These are phyloP conservation scores for Hypoxylon perforatum DNA, from an alignment of 495 filamentous ascomycete genomes.

Conservation along the genomic window DNA sequence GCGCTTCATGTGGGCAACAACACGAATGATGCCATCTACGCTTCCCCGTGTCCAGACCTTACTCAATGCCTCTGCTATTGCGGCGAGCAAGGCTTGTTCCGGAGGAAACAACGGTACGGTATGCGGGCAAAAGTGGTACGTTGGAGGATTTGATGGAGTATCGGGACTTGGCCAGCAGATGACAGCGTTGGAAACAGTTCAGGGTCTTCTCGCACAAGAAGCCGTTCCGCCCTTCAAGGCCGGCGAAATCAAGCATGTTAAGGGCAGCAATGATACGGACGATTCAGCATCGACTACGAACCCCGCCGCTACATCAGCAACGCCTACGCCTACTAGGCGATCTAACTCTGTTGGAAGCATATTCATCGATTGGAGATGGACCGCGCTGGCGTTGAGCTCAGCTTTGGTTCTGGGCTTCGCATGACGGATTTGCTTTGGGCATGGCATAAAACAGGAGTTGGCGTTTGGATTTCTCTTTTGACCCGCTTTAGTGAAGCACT, in stretches of 20 bases:
- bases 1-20: conserved; percentile 75
- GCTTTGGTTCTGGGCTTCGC: conserved; percentile 14
- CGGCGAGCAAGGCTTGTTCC: conserved; percentile 72
- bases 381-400: conserved; percentile 8
- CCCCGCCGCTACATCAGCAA: conserved; percentile 17
- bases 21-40: conserved; percentile 70
- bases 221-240: conserved; percentile 52
- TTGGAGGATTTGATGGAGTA: conserved; percentile 67
- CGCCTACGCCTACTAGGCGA: conserved; percentile 22
- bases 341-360: conserved; percentile 10
- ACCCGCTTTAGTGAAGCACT: background rate
- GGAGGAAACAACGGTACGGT: conserved; percentile 65
- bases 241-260: conserved; percentile 54
- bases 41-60: conserved; percentile 58
- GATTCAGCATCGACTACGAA: conserved; percentile 13
- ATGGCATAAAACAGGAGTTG: conserved; percentile 22
- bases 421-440: conserved; percentile 22
- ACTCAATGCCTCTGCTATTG: conserved; percentile 68
- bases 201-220: conserved; percentile 61
- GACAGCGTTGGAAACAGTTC: conserved; percentile 74
- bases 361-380: conserved; percentile 12
- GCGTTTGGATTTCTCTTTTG: conserved; percentile 22
- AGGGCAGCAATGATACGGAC: conserved; percentile 48
- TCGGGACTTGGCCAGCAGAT: conserved; percentile 76
- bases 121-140: conserved; percentile 79